Evolutionary conservation across 305 asterid species (phyloP), one percentile per base, ranked within the genome.

Genomic region (Ajuga reptans): DNA sequence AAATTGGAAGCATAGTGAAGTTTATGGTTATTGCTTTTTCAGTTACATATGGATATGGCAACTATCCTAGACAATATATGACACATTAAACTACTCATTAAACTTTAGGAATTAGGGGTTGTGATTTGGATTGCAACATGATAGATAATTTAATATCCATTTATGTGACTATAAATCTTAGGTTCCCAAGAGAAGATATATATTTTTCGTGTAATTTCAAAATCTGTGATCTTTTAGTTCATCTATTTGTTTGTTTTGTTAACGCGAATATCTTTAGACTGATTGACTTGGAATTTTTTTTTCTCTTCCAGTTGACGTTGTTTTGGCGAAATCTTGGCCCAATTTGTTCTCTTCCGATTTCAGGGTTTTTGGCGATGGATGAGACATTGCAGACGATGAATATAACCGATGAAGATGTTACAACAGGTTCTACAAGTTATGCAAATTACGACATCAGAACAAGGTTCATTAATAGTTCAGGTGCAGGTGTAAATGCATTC

Each of bases 401-500:
- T 53, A 66, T 55, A 43, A 51, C 76, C 0, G 79, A 78, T 3
- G 80, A 59, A 56, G 81, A 82, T 42, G 16, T 76, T 33, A 74
- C 68, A 51, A 69, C 78, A 75, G 87, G 84, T 47, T 66, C 45
- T 39, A 39, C 45, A 39, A 27, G 5, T n/a, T 6, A 66, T 50
- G 41, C 83, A 43, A 75, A 65, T 51, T 68, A 50, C 67, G 41
- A 77, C 57, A 77, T 58, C 52, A 45, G 24, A 55, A 51, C 72
- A 39, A 61, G 80, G 58, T 31, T 39, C 74, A 68, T 73, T 31
- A 57, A 64, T 50, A 36, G 54, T 74, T 63, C 78, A 54, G 96
- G 97, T 90, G 97, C 92, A 88, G 89, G 95, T 90, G 95, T 73
- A 88, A 90, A 87, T 84, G 96, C 96, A 82, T 75, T 79, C 61